Evolutionary conservation across 139 green algal genomes (phyloP).

Genomic region (Chlamydomonas incerta): DNA sequence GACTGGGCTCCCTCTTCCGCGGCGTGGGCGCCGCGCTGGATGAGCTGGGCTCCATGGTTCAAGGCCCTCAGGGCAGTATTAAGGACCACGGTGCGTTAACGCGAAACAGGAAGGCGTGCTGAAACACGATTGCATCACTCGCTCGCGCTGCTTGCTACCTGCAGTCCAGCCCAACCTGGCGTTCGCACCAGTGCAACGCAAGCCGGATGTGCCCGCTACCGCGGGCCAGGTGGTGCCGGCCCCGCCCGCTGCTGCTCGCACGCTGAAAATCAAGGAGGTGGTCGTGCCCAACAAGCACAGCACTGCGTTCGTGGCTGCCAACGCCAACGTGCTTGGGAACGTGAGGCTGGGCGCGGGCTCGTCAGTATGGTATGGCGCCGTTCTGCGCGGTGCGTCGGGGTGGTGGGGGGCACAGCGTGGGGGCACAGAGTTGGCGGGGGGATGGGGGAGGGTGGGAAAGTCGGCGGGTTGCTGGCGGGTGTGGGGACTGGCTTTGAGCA

Average conservation of each 20-base stretch:
- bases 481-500: no score
- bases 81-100: slow-evolving; percentile 53
- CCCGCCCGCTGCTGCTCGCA: neutral
- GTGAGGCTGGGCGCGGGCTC: slow-evolving; percentile 85
- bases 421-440: neutral
- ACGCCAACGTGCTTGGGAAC: slow-evolving; percentile 91
- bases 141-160: neutral
- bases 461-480: no score
- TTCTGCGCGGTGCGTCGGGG: slow-evolving; percentile 85
- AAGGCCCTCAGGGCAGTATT: slow-evolving; percentile 50
- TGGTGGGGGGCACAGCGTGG: neutral
- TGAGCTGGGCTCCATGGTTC: slow-evolving; percentile 50
- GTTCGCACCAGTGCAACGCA: slow-evolving; percentile 56
- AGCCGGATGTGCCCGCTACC: slow-evolving; percentile 31
- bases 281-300: slow-evolving; percentile 69
- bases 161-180: slow-evolving; percentile 69
- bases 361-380: slow-evolving; percentile 92
- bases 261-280: slow-evolving; percentile 37
- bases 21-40: slow-evolving; percentile 57
- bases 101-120: neutral
- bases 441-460: no score
- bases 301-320: slow-evolving; percentile 88
- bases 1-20: slow-evolving; percentile 53
- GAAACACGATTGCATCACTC: neutral
- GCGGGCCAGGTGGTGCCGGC: slow-evolving; percentile 28